Evolutionary conservation across 345 rosid species (phyloP), one percentile per base, ranked within the genome.

Genomic region (Jatropha curcas): DNA sequence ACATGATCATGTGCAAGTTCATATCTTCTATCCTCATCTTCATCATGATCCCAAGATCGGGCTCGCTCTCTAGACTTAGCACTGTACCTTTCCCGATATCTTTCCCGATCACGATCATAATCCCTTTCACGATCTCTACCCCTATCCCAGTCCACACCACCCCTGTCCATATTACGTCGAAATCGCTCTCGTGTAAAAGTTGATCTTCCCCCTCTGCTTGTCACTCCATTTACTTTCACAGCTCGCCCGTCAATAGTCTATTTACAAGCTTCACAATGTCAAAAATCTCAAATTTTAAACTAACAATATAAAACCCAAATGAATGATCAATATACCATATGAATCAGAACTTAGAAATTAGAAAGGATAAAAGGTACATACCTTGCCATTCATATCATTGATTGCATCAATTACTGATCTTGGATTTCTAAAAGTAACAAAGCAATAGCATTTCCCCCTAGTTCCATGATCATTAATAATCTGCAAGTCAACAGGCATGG

Each of bases 351-450:
- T 11, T 10, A 60, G 14, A 19, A 63, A 34, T 2, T 34, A 67
- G 55, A 46, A 46, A 68, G 20, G 73, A 78, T n/a, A 27, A 51
- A 77, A 75, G 12, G 8, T 74, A 71, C 5, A 28, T 90, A 94
- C 98, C 93, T 89, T 84, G 71, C 95, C 98, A 78, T 94, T 80
- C 98, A 90, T 92, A 76, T 88, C 90, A 68, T 68, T 82, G 57
- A 94, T 92, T 68, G 98, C 98, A 76, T 87, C 95, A 81, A 72
- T 69, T 7, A 91, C 97, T 0, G 95, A 90, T 67, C 97, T 78
- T 60, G 90, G 97, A 67, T 87, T 90, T 45, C 88, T 72, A 71
- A 83, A 94, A 59, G 97, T 94, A 60, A 92, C 95, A 74, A 94
- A 92, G 60, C 93, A 91, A 71, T 87, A 92, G 79, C 95, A 14